A percentile compares a stretch with the other conserved stretches of the same genome.
Evolutionary conservation across 371 early-diverging fungal species (phyloP).

Genomic region (Basidiobolus meristosporus): DNA sequence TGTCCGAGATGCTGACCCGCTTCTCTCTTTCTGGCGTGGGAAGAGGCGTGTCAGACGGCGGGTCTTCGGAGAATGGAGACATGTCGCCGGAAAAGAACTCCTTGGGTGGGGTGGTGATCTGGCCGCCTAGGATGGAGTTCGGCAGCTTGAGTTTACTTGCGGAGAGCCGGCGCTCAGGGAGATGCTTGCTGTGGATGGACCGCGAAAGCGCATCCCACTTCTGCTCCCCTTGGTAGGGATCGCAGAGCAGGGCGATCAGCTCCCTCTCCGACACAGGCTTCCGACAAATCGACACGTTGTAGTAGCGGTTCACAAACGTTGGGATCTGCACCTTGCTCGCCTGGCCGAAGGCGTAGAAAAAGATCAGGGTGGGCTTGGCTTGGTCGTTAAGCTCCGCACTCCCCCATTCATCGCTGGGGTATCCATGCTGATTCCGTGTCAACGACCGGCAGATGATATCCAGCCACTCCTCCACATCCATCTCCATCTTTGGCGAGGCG

Average conservation of each 20-base stretch:
- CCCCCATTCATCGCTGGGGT: too few species aligned
- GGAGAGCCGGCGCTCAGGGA: neutral
- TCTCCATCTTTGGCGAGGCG: too few species aligned
- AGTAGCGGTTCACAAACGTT: constrained; percentile 4
- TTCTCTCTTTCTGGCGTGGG: neutral
- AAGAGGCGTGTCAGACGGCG: neutral
- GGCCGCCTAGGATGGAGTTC: neutral
- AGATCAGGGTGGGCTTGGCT: neutral
- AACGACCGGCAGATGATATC: too few species aligned
- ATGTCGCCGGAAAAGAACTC: neutral
- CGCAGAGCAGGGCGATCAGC: neutral
- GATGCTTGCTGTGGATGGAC: neutral
- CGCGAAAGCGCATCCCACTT: neutral
- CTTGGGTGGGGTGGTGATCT: neutral
- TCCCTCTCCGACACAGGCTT: constrained; percentile 12
- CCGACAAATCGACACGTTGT: constrained; percentile 11
- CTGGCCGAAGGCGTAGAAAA: neutral
- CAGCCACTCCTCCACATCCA: too few species aligned
- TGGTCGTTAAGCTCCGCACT: too few species aligned
- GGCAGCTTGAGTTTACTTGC: neutral
- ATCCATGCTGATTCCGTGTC: too few species aligned
- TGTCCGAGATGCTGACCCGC: constrained; percentile 1
- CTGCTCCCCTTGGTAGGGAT: neutral
- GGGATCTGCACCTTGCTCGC: neutral
- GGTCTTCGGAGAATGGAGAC: constrained; percentile 4